Evolutionary conservation across 2,329 filamentous ascomycete species (phyloP).

Genomic region (Lachnellula arida): DNA sequence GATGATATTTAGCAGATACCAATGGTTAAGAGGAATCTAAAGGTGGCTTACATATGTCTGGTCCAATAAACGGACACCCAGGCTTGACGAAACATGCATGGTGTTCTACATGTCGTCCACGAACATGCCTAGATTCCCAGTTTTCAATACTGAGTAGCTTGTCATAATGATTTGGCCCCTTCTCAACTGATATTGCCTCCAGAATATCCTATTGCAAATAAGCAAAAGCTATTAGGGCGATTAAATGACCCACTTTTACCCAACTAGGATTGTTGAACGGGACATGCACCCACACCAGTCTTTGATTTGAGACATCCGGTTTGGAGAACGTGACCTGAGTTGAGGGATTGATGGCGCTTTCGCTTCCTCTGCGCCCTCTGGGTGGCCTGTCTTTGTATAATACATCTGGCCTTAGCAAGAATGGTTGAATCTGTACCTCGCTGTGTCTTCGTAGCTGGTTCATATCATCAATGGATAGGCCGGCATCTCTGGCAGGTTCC

Average conservation of each 20-base stretch:
- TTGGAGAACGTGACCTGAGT: neutral
- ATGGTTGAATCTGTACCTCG: neutral
- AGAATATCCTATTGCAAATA: constrained; percentile 2
- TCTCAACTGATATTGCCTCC: constrained; percentile 5
- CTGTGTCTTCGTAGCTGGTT: neutral
- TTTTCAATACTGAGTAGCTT: constrained; percentile 3
- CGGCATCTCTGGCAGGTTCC: neutral
- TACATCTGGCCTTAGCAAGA: neutral
- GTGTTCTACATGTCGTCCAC: constrained; percentile 7
- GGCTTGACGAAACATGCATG: constrained; percentile 13
- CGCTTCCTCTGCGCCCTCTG: neutral
- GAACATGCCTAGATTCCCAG: constrained; percentile 12
- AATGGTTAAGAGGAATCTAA: neutral
- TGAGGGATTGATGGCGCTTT: neutral
- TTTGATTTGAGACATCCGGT: constrained; percentile 4
- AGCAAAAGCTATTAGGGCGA: neutral
- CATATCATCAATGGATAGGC: neutral
- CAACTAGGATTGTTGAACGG: constrained; percentile 8
- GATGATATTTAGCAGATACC: neutral
- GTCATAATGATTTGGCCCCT: constrained; percentile 1
- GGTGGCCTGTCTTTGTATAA: neutral
- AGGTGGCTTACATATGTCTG: neutral
- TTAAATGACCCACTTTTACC: neutral
- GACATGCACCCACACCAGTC: constrained; percentile 7
- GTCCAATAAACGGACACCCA: constrained; percentile 2